Evolutionary conservation across 2,329 filamentous ascomycete species (phyloP), one percentile per base, ranked within the genome.

Genomic region (Hypoxylon sp.): DNA sequence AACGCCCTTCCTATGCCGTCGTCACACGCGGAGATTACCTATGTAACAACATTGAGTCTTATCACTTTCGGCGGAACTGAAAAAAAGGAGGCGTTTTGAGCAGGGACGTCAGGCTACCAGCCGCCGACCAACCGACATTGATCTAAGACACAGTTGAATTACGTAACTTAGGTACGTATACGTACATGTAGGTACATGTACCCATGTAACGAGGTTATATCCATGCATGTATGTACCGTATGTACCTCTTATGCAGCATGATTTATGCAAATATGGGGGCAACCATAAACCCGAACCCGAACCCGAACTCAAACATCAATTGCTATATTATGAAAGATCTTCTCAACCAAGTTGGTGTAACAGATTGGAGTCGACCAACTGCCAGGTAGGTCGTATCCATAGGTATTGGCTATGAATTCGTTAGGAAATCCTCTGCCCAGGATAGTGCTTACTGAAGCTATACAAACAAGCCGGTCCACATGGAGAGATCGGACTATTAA

Each of bases 401-500:
- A 44, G 39, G 13, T 22, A 14, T 39, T 31, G 42, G 46, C 9
- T 24, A 66, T 69, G 62, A 42, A 46, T 26, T 33, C 39, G 8
- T 29, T 57, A 13, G 29, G 35, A 29, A 63, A 26, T 29, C 44
- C 33, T 46, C 8, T 53, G 11, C 35, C 35, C 37, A 57, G 19
- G 8, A 42, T 42, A 51, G 39, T 14, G 1, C 17, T 62, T 37
- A n/a, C 31, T 39, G 39, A 61, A 54, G 61, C 46, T 37, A 48
- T 52, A 24, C 47, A 33, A 55, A 39, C 24, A 26, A 42, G 52
- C 42, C 57, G 42, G 26, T 35, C 39, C 39, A 58, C 58, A 29
- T 58, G 63, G 63, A 59, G 56, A 65, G 47, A 56, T 67, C 63
- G 66, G 63, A 55, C 47, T 37, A 17, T n/a, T 39, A 51, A 42